A percentile compares a stretch with the other conserved stretches of the same genome.
Conservation (phyloP, 2,329 filamentous ascomycete species). For the Bipolaris bicolor region DNA sequence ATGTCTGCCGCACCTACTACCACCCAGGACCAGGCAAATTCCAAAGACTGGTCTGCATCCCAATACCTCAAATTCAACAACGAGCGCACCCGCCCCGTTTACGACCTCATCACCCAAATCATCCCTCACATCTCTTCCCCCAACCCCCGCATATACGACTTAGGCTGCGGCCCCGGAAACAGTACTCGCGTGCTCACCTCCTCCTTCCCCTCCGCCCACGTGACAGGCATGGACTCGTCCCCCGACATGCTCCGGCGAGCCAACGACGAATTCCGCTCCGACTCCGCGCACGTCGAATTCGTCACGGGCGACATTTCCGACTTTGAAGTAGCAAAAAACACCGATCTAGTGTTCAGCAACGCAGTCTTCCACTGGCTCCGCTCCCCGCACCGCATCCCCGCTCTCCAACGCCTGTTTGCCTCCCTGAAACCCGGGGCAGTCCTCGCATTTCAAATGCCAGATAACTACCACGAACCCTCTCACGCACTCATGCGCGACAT, state of each 20-base stretch:
- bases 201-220: conserved; percentile 55
- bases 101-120: conserved; percentile 60
- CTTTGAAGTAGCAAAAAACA: conserved; percentile 41
- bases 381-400: conserved; percentile 50
- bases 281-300: conserved; percentile 49
- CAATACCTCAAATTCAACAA: conserved; percentile 64
- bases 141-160: conserved; percentile 58
- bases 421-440: conserved; percentile 54
- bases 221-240: conserved; percentile 62
- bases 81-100: conserved; percentile 60
- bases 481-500: conserved; percentile 60
- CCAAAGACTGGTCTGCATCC: conserved; percentile 59
- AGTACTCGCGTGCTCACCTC: conserved; percentile 58
- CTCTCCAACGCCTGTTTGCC: conserved; percentile 54
- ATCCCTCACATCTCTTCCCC: conserved; percentile 37
- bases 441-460: conserved; percentile 61
- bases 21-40: conserved; percentile 4
- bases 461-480: conserved; percentile 58
- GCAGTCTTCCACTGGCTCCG: conserved; percentile 66
- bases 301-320: conserved; percentile 54
- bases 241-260: conserved; percentile 63
- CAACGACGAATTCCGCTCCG: conserved; percentile 40
- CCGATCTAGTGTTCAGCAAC: conserved; percentile 60
- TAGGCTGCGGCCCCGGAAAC: conserved; percentile 67
- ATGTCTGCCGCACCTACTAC: neutral